Evolutionary conservation across 495 filamentous ascomycete species (phyloP), one percentile per base, ranked within the genome.

Genomic region (Podospora fimiseda): DNA sequence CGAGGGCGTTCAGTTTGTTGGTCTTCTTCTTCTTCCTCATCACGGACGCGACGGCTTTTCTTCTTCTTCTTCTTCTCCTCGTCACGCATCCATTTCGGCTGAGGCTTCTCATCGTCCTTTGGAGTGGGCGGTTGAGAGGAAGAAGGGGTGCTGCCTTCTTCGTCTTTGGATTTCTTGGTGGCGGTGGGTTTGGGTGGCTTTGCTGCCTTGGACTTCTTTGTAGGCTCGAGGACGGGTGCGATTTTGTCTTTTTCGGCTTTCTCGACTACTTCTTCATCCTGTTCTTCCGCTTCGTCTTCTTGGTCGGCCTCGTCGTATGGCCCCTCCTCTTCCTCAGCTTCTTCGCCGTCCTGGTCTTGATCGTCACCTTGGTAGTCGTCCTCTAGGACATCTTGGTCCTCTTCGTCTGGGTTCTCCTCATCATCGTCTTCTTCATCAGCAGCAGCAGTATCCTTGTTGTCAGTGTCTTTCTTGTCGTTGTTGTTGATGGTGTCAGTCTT

Each of bases 81-180:
- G 43, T 45, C 43, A 14, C 18, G 51, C 64, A 69, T 68, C 56
- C 58, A 70, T 53, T 60, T 63, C 50, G 67, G 67, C 55, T 68
- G 61, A 11, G 64, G 59, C 52, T 63, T 59, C 36, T 65, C 63
- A 2, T 67, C 59, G 27, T 52, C 56, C 46, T 61, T 67, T 42
- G 68, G 66, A 1, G 66, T 69, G 19, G 66, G 48, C 1, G 66
- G 66, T 41, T 69, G 66, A 7, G 62, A 66, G 3, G 60, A 59
- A 0, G 57, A 40, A 1, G 60, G 64, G 15, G 56, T 61, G 39
- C 53, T 52, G 30, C 52, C 51, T 1, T 58, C 56, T 7, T 61
- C 48, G 9, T 51, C 16, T 18, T 19, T 46, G 19, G 48, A 42
- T 37, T 47, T 52, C 49, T 44, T 19, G 49, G 19, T 48, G 48